A percentile compares a stretch with the other conserved stretches of the same genome.
phyloP scores from a whole-genome alignment of 805 yeast species.

The Starmerella potacharoeniae region DNA sequence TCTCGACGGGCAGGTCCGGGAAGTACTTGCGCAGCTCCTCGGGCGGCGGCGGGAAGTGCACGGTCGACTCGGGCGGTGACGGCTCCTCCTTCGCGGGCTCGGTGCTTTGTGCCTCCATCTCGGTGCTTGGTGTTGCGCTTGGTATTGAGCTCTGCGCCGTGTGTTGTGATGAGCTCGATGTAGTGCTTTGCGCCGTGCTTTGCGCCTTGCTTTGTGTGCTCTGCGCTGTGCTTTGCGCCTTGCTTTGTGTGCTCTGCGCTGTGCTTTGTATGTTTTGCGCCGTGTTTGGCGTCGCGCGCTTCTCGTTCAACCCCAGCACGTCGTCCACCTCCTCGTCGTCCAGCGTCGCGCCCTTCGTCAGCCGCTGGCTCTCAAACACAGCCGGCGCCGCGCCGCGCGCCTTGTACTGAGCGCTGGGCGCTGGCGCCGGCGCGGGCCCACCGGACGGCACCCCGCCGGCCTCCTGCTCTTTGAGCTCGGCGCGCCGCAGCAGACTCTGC shows the following conservation, averaged over 20 bases:
- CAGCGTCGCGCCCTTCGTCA: background rate
- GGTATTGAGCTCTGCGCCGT: too few species aligned
- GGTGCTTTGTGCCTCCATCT: too few species aligned
- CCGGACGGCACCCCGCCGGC: background rate
- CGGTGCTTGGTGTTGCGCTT: too few species aligned
- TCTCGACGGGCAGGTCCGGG: slow-evolving; percentile 80
- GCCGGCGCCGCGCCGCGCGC: background rate
- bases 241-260: too few species aligned
- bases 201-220: too few species aligned
- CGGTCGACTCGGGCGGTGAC: background rate
- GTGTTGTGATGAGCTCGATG: too few species aligned
- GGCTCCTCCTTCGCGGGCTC: background rate
- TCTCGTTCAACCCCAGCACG: background rate
- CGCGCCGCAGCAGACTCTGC: slow-evolving; percentile 32
- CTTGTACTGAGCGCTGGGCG: too few species aligned
- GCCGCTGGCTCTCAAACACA: slow-evolving; percentile 2
- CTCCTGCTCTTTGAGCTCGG: slow-evolving; percentile 35
- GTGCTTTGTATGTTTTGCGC: background rate
- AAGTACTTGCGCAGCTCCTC: slow-evolving; percentile 69
- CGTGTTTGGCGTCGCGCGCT: background rate
- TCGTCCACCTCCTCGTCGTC: background rate
- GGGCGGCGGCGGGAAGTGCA: slow-evolving; percentile 43
- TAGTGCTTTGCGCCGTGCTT: too few species aligned
- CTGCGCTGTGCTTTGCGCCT: too few species aligned
- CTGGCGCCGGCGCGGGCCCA: background rate